These are phyloP conservation scores for Candida mattraensis DNA, from an alignment of 805 yeast species.

Conservation along the genomic window DNA sequence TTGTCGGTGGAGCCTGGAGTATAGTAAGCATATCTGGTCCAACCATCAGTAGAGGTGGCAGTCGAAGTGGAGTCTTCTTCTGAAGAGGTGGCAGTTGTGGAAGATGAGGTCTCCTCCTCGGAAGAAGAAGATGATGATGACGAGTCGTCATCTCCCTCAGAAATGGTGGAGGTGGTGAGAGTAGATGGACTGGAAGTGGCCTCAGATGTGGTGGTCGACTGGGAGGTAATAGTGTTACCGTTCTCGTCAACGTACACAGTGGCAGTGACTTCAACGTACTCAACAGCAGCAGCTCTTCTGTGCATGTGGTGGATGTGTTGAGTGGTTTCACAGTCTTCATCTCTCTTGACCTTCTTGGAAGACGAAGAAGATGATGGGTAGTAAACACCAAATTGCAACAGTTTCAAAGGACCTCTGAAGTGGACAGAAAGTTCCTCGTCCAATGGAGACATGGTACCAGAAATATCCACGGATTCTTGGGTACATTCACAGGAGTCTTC, in stretches of 20 bases:
- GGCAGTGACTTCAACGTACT: conserved; percentile 70
- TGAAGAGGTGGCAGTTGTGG: conserved; percentile 16
- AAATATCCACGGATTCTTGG: conserved; percentile 54
- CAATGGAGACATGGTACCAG: conserved; percentile 75
- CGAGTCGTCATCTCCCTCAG: conserved; percentile 27
- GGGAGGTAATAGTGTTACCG: conserved; percentile 42
- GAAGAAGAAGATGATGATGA: conserved; percentile 32
- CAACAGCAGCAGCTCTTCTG: conserved; percentile 65
- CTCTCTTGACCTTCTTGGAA: conserved; percentile 34
- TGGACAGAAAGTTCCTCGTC: conserved; percentile 87
- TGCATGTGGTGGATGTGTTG: conserved; percentile 47
- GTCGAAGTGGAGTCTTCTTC: conserved; percentile 20
- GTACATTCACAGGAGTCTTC: conserved; percentile 63
- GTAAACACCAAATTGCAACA: conserved; percentile 87
- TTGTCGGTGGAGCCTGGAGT: conserved; percentile 62
- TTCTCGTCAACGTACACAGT: conserved; percentile 67
- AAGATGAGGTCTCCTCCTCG: conserved; percentile 13
- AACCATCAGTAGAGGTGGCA: conserved; percentile 46
- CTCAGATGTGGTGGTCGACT: conserved; percentile 25
- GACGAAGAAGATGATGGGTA: conserved; percentile 54
- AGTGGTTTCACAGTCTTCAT: conserved; percentile 46
- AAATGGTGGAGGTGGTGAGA: conserved; percentile 22
- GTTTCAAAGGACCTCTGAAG: conserved; percentile 84
- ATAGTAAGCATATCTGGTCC: conserved; percentile 79
- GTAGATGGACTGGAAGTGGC: conserved; percentile 40